Conservation (phyloP, 805 yeast genomes). For the Metschnikowia lachancei region DNA sequence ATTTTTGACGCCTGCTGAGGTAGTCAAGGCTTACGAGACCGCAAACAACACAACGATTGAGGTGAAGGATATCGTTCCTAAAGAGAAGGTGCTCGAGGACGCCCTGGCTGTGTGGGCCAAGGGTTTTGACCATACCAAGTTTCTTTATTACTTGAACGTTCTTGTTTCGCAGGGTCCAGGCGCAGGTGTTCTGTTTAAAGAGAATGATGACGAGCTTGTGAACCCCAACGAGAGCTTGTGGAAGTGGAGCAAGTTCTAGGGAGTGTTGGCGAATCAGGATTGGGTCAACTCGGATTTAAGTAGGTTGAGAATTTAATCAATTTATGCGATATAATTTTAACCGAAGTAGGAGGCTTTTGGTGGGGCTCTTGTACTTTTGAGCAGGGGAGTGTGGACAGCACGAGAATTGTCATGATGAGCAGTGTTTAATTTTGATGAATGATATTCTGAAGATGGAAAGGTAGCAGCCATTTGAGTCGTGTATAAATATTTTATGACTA, state of each 20-base stretch:
- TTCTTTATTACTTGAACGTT: constrained; percentile 35
- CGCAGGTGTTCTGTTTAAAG: constrained; percentile 35
- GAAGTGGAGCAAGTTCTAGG: constrained; percentile 42
- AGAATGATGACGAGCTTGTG: constrained; percentile 40
- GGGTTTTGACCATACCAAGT: constrained; percentile 33
- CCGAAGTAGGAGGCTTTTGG: too few relatives aligned
- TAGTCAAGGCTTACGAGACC: constrained; percentile 41
- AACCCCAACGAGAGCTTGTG: constrained; percentile 45
- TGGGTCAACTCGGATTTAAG: too few relatives aligned
- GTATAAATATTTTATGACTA: too few relatives aligned
- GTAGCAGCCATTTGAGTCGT: too few relatives aligned
- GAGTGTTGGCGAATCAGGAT: too few relatives aligned
- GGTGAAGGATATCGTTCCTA: constrained; percentile 24
- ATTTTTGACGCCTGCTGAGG: constrained; percentile 34
- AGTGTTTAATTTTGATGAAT: too few relatives aligned
- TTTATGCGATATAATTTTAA: too few relatives aligned
- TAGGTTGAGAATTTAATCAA: too few relatives aligned
- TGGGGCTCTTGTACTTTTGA: too few relatives aligned
- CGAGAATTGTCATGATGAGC: too few relatives aligned
- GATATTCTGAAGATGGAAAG: too few relatives aligned
- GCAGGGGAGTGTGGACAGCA: too few relatives aligned
- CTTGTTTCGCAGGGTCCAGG: constrained; percentile 34
- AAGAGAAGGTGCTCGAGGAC: constrained; percentile 29
- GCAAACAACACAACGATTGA: constrained; percentile 30
- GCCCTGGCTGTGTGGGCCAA: constrained; percentile 26